phyloP scores from a whole-genome alignment of 2,329 filamentous ascomycete species.

The Colletotrichum liaoningense region DNA sequence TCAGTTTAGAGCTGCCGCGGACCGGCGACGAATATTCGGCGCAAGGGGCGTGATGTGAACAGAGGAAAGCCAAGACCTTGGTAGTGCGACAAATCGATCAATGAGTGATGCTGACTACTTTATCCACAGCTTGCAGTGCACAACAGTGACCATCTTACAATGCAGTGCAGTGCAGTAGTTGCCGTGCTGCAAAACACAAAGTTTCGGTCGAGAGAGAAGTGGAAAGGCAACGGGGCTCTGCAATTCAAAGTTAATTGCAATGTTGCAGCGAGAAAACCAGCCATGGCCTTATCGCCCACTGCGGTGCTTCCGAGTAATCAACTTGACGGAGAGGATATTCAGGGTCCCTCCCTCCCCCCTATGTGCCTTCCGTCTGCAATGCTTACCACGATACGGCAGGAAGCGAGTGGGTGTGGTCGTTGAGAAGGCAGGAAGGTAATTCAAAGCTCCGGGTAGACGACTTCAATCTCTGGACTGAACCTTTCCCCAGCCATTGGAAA shows the following conservation, averaged over 20 bases:
- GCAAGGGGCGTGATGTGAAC: slow-evolving; percentile 3
- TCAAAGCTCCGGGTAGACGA: not conserved
- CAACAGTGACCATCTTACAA: not conserved
- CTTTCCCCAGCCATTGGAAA: not conserved
- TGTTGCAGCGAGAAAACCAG: slow-evolving; percentile 12
- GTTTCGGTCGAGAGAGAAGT: not conserved
- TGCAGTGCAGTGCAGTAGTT: not conserved
- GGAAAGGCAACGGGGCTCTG: not conserved
- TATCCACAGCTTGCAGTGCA: not conserved
- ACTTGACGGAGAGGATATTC: slow-evolving; percentile 7
- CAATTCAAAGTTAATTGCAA: slow-evolving; percentile 14
- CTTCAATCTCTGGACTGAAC: not conserved
- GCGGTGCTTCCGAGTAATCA: slow-evolving; percentile 18
- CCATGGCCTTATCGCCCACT: slow-evolving; percentile 22
- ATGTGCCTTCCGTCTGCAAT: not conserved
- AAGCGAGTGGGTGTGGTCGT: too few relatives aligned
- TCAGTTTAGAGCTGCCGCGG: slow-evolving; percentile 15
- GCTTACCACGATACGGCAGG: not conserved
- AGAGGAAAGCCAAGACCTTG: not conserved
- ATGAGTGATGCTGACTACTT: not conserved
- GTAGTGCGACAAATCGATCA: not conserved
- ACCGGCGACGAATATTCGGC: not conserved
- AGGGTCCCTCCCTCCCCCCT: slow-evolving; percentile 22
- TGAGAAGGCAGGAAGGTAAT: not conserved
- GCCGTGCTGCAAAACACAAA: not conserved